These are phyloP conservation scores for Raphanus sativus DNA, from an alignment of 345 rosid genomes.

Conservation along the genomic window DNA sequence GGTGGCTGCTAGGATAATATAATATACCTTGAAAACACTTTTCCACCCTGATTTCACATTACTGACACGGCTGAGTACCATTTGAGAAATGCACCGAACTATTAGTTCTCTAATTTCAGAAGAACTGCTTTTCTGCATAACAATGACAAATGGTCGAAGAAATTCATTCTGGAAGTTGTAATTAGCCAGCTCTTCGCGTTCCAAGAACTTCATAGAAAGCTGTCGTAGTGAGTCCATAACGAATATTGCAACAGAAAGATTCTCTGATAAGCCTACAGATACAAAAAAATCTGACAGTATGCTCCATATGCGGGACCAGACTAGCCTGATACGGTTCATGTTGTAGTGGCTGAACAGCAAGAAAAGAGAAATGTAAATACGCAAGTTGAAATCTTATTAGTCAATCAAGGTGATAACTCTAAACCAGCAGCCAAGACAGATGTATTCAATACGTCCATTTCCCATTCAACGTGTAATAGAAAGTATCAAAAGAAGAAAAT, in stretches of 20 bases:
- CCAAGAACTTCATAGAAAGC: constrained; percentile 94
- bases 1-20: constrained; percentile 12
- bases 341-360: constrained; percentile 80
- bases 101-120: constrained; percentile 87
- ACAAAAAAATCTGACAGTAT: constrained; percentile 94
- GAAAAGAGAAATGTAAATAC: constrained; percentile 1
- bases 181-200: constrained; percentile 95
- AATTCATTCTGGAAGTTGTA: constrained; percentile 97
- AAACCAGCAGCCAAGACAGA: constrained; percentile 11
- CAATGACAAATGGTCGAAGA: constrained; percentile 88
- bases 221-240: constrained; percentile 97
- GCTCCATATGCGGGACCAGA: constrained; percentile 96
- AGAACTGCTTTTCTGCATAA: constrained; percentile 88
- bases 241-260: constrained; percentile 93
- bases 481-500: constrained; percentile 1
- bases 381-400: constrained; percentile 21
- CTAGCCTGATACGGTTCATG: constrained; percentile 96
- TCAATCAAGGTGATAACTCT: constrained; percentile 1
- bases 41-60: constrained; percentile 99
- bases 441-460: constrained; percentile 12
- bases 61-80: constrained; percentile 90
- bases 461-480: constrained; percentile 18
- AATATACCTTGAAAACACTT: constrained; percentile 89
- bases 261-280: constrained; percentile 91
- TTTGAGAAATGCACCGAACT: constrained; percentile 91